phyloP scores from a whole-genome alignment of 352 stramenopile genomes.

The Plasmopara viticola region DNA sequence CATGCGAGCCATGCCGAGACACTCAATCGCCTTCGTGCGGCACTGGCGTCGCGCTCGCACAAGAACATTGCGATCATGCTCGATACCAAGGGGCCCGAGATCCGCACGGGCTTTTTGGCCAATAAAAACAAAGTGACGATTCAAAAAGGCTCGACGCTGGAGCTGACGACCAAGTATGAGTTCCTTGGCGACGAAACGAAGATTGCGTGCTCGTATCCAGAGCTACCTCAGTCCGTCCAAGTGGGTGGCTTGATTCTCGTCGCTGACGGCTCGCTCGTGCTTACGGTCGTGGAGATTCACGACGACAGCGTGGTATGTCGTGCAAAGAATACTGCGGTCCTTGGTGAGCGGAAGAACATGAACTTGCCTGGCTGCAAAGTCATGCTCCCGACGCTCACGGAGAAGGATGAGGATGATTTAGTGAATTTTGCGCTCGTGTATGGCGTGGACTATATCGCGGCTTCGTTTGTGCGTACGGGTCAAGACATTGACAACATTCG shows the following conservation, averaged over 20 bases:
- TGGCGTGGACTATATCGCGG: slow-evolving; percentile 96
- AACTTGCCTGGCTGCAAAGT: slow-evolving; percentile 92
- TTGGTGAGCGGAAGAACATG: slow-evolving; percentile 95
- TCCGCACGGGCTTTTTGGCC: slow-evolving; percentile 86
- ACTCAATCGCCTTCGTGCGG: slow-evolving; percentile 54
- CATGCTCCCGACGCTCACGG: slow-evolving; percentile 87
- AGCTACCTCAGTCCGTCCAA: slow-evolving; percentile 89
- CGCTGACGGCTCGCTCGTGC: slow-evolving; percentile 91
- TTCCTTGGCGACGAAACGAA: slow-evolving; percentile 23
- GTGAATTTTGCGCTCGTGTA: slow-evolving; percentile 93
- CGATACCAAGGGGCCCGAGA: slow-evolving; percentile 96
- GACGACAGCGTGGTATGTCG: slow-evolving; percentile 70
- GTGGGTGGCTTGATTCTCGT: slow-evolving; percentile 90
- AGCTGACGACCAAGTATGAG: slow-evolving; percentile 57
- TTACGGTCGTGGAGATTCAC: slow-evolving; percentile 82
- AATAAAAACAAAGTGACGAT: slow-evolving; percentile 49
- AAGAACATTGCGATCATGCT: slow-evolving; percentile 91
- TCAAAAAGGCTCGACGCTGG: slow-evolving; percentile 48
- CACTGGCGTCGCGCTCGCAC: slow-evolving; percentile 50
- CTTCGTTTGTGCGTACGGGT: slow-evolving; percentile 96
- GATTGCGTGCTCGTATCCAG: slow-evolving; percentile 87
- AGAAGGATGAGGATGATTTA: slow-evolving; percentile 92
- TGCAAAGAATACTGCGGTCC: slow-evolving; percentile 73
- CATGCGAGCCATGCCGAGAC: slow-evolving; percentile 79
- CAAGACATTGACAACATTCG: slow-evolving; percentile 97